Evolutionary conservation across 768 basidiomycete genomes (phyloP), one percentile per base, ranked within the genome.

Genomic region (Termitomyces bulborhizus): DNA sequence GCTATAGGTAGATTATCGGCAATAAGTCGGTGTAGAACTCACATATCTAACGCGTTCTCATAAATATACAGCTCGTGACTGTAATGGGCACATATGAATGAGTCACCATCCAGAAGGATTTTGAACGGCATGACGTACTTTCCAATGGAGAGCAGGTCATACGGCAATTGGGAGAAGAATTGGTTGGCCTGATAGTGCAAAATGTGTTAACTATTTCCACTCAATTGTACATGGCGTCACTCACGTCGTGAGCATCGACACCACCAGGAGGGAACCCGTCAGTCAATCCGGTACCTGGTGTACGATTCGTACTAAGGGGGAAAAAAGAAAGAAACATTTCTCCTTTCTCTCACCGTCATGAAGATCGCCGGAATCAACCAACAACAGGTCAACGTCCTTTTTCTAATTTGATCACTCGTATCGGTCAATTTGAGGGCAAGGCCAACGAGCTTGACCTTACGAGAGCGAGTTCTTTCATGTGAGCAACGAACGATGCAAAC

Each of bases 11-110:
- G 26, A 27, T 4, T 15, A 27, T 26, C 13, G 32, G 11, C 29
- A 40, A 46, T 32, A 4, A 2, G 21, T 21, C 11, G 7, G 21
- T 29, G 24, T 7, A 8, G 15, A 6, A 63, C 72, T 51, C 44
- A 81, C 87, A 88, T 86, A 67, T 89, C 87, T 31, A 82, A 75
- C 3, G 87, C 73, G 63, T 85, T 77, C 8, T 73, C 75, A 64
- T 88, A 88, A 55, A 77, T 73, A 66, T 91, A 91, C n/a, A 93
- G 68, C 70, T 95, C 93, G 61, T 95, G 93, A 65, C 86, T 88
- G 48, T 41, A n/a, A 45, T 6, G 15, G 18, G 26, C 4, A 7
- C 18, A 18, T n/a, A 32, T 37, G 91, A 78, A 3, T 90, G 64
- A 65, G 94, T 90, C 62, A 4, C 26, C 15, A 12, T 6, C 3